Evolutionary conservation across 352 stramenopile genomes (phyloP), one percentile per base, ranked within the genome.

Genomic region (Phytophthora pluvialis): DNA sequence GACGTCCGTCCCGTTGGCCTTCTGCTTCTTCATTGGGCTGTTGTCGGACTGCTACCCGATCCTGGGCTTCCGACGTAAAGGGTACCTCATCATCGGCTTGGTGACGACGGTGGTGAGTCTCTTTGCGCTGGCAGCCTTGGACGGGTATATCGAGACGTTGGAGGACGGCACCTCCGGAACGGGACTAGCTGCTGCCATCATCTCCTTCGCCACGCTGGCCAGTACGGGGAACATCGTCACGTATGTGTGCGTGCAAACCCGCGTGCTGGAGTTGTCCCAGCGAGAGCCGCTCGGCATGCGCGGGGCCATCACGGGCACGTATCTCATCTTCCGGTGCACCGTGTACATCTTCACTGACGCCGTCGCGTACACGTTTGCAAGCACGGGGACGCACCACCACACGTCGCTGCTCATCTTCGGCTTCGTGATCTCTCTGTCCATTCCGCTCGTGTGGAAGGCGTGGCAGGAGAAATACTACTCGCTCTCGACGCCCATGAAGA

Each of bases 11-110:
- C 88, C 88, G 8, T 80, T 86, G 65, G 72, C 67, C 1, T 71
- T 92, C 32, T 94, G 92, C 58, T 85, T 97, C 35, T 48, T 96
- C 16, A 77, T 95, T 36, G 91, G 88, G 38, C 70, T 95, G 26
- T 26, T 96, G 7, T 84, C 73, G 7, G 89, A 96, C 64, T 90
- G 73, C 40, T 85, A 89, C 51, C 89, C 89, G n/a, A 89, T 97
- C 61, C 75, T 78, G 55, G 85, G 88, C 7, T 77, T 83, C 16
- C 87, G 83, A 18, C 75, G 88, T 10, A 94, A 94, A 62, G 70
- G 73, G 25, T 97, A 97, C 64, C 84, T 90, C 48, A 60, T 91
- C 4, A 35, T 91, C n/a, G 89, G 89, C 0, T 52, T 83, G 36
- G 42, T 45, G 12, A 54, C 67, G 1, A 71, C 77, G 3, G 67